Percentiles rank a stretch among this genome's conserved stretches.
Evolutionary conservation across 2,329 filamentous ascomycete genomes (phyloP).

Genomic region (Penicillium sp.): DNA sequence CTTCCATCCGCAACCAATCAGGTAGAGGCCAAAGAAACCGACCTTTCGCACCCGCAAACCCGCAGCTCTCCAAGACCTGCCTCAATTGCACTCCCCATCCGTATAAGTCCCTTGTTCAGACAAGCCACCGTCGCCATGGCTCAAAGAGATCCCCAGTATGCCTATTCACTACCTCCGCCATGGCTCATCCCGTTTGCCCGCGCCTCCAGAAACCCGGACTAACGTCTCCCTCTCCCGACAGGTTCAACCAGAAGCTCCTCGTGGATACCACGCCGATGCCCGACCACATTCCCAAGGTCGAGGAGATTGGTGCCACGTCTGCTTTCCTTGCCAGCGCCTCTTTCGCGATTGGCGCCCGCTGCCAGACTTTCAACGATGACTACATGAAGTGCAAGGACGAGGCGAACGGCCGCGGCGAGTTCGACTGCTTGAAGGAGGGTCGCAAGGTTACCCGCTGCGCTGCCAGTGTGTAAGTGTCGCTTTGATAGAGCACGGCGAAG

Average conservation of each 20-base stretch:
- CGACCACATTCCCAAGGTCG: slow-evolving; percentile 83
- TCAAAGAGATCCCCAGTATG: slow-evolving; percentile 34
- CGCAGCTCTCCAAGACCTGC: slow-evolving; percentile 23
- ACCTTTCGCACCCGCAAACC: slow-evolving; percentile 33
- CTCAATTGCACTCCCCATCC: slow-evolving; percentile 21
- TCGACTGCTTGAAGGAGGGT: slow-evolving; percentile 94
- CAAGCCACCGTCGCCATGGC: slow-evolving; percentile 28
- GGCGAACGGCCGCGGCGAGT: slow-evolving; percentile 82
- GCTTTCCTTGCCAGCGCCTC: slow-evolving; percentile 87
- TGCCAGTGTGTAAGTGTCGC: slow-evolving; percentile 79
- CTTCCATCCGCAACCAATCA: slow-evolving; percentile 33
- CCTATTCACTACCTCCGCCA: neutral
- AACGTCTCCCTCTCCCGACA: slow-evolving; percentile 42
- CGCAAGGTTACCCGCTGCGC: slow-evolving; percentile 95
- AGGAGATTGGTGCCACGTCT: slow-evolving; percentile 89
- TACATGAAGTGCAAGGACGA: slow-evolving; percentile 99
- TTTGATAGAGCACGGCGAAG: neutral
- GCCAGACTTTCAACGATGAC: slow-evolving; percentile 95
- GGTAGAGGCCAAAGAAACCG: slow-evolving; percentile 30
- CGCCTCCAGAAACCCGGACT: slow-evolving; percentile 17
- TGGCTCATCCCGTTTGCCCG: neutral
- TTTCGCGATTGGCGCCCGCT: slow-evolving; percentile 96
- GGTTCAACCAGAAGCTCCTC: slow-evolving; percentile 92
- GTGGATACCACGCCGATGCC: slow-evolving; percentile 96
- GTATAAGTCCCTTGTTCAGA: slow-evolving; percentile 15